phyloP scores from a whole-genome alignment of 257 asterid genomes.

The Solanum appendiculatum region DNA sequence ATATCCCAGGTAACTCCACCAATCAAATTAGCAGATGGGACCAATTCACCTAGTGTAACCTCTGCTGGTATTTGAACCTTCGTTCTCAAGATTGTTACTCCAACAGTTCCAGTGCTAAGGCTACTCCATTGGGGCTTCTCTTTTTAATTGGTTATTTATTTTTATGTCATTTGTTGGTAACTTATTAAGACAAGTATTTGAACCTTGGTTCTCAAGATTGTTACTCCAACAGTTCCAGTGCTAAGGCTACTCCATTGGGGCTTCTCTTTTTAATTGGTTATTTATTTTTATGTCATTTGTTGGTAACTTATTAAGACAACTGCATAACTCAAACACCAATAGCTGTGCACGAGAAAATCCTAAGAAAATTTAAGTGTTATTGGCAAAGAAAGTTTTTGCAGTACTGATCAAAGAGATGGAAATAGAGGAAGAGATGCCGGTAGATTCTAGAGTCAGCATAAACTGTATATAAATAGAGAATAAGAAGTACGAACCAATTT shows the following conservation, averaged over 20 bases:
- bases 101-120: not conserved
- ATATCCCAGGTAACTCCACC: not conserved
- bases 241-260: not conserved
- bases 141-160: not conserved
- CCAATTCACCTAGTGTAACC: not conserved
- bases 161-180: not conserved
- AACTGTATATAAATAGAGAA: not conserved
- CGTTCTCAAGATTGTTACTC: not conserved
- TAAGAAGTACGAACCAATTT: conserved; percentile 57
- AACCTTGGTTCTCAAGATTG: not conserved
- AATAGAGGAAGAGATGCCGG: not conserved
- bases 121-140: not conserved
- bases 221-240: not conserved
- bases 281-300: not conserved
- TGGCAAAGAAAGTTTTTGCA: not conserved
- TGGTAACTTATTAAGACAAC: not conserved
- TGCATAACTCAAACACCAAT: not conserved
- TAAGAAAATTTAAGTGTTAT: not conserved
- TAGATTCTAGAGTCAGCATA: not conserved
- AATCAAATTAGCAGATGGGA: not conserved
- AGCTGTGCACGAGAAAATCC: not conserved
- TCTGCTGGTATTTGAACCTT: not conserved
- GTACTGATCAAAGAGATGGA: not conserved
- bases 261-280: not conserved
- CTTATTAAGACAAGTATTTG: not conserved